Evolutionary conservation across 805 yeast species (phyloP).

Genomic region (Candida krabiensis): DNA sequence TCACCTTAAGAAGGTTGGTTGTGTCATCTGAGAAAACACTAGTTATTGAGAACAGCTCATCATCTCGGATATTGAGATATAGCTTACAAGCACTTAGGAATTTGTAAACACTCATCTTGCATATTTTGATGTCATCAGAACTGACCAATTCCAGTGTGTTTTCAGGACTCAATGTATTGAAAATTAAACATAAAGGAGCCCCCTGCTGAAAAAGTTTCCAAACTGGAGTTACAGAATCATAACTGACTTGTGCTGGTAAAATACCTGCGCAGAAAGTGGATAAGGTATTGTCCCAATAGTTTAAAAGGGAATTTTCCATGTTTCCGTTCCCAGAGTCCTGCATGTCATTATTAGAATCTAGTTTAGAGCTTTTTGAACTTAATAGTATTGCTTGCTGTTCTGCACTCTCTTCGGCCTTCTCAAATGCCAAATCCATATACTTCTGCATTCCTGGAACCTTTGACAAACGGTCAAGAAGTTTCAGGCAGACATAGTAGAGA

Average conservation of each 20-base stretch:
- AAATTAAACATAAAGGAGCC: slow-evolving; percentile 82
- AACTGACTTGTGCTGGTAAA: slow-evolving; percentile 66
- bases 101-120: slow-evolving; percentile 88
- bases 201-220: slow-evolving; percentile 92
- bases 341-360: not conserved
- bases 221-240: slow-evolving; percentile 91
- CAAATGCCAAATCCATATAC: slow-evolving; percentile 61
- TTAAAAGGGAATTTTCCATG: slow-evolving; percentile 16
- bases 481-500: slow-evolving; percentile 63
- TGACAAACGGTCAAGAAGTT: slow-evolving; percentile 54
- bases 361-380: slow-evolving; percentile 15
- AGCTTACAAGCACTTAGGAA: slow-evolving; percentile 84
- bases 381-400: slow-evolving; percentile 62
- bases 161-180: slow-evolving; percentile 64
- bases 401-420: slow-evolving; percentile 64
- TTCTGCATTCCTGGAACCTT: slow-evolving; percentile 67
- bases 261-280: slow-evolving; percentile 75
- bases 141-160: slow-evolving; percentile 56
- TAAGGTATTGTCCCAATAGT: slow-evolving; percentile 38
- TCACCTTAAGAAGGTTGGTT: slow-evolving; percentile 70
- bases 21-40: slow-evolving; percentile 85
- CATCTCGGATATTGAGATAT: slow-evolving; percentile 72
- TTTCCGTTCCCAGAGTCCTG: slow-evolving; percentile 3
- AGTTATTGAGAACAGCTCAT: slow-evolving; percentile 83
- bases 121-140: slow-evolving; percentile 77